Conservation (phyloP, 2,329 filamentous ascomycete genomes). For the Claviceps capensis region DNA sequence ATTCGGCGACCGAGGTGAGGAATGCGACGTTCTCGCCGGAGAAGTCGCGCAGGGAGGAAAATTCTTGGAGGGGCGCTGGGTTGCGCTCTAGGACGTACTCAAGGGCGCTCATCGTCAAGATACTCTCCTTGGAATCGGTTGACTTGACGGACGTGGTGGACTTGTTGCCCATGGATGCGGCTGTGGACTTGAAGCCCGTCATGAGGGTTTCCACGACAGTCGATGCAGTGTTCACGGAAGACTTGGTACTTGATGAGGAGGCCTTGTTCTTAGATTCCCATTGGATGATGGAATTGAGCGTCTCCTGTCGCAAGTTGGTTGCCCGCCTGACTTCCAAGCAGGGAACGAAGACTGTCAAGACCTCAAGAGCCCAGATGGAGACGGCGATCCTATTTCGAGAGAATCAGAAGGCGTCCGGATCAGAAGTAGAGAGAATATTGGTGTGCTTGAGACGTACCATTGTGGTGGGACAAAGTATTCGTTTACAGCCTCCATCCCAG, state of each 20-base stretch:
- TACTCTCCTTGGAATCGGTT: constrained; percentile 21
- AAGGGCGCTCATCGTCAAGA: constrained; percentile 46
- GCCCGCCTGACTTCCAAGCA: constrained; percentile 41
- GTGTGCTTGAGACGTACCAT: constrained; percentile 32
- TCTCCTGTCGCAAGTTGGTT: constrained; percentile 26
- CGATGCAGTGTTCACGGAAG: constrained; percentile 8
- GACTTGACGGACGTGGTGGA: constrained; percentile 10
- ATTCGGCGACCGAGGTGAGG: constrained; percentile 41
- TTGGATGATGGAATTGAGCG: constrained; percentile 27
- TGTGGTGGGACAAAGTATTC: constrained; percentile 40
- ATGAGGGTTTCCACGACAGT: constrained; percentile 16
- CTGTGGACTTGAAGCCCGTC: constrained; percentile 17
- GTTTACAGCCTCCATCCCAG: constrained; percentile 23
- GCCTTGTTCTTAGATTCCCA: constrained; percentile 27
- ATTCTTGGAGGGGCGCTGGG: constrained; percentile 45
- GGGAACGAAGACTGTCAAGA: constrained; percentile 48
- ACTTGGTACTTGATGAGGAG: constrained; percentile 8
- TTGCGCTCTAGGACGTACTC: constrained; percentile 47
- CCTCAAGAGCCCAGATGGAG: constrained; percentile 45
- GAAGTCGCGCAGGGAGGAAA: constrained; percentile 52
- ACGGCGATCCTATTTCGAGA: constrained; percentile 22
- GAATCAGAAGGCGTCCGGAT: not conserved
- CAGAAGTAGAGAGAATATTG: constrained; percentile 28
- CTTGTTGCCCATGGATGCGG: not conserved
- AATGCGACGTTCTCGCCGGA: constrained; percentile 61